Evolutionary conservation across 106 monocot genomes (phyloP).

Genomic region (Dendrobium catenatum): DNA sequence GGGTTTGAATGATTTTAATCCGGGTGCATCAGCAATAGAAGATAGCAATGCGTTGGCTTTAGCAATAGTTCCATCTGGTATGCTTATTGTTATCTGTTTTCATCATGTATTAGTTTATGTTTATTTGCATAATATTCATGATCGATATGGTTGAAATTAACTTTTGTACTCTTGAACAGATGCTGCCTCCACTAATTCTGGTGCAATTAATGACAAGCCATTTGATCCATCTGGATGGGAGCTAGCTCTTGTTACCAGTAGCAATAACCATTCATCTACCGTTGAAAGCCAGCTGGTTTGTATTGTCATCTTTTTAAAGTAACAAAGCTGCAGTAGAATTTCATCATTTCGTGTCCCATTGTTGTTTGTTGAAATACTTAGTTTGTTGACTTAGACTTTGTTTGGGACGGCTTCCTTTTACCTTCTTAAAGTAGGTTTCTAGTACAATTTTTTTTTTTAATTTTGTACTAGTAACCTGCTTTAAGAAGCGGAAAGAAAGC

Average conservation of each 20-base stretch:
- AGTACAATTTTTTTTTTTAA: too few species aligned
- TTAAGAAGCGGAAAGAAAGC: too few species aligned
- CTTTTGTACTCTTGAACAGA: constrained; percentile 11
- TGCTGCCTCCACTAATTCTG: constrained; percentile 16
- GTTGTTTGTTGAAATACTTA: background rate
- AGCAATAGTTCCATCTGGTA: constrained; percentile 84
- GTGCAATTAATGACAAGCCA: constrained; percentile 35
- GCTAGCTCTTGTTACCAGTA: constrained; percentile 81
- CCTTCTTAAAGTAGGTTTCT: too few species aligned
- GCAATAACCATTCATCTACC: constrained; percentile 18
- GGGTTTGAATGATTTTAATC: constrained; percentile 68
- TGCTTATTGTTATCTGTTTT: constrained; percentile 8
- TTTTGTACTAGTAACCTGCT: too few species aligned
- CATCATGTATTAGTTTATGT: background rate
- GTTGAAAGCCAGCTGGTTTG: constrained; percentile 77
- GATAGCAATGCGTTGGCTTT: constrained; percentile 88
- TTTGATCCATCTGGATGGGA: constrained; percentile 99
- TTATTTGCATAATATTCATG: background rate
- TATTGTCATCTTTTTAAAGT: constrained; percentile 5
- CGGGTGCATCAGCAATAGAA: constrained; percentile 67
- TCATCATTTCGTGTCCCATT: background rate
- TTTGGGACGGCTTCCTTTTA: too few species aligned
- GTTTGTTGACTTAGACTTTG: too few species aligned
- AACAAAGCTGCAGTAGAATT: background rate
- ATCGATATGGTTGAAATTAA: background rate